Percentiles rank a stretch among this genome's conserved stretches.
These are phyloP conservation scores for Micromonas pusilla DNA, from an alignment of 139 green algal species.

Conservation along the genomic window DNA sequence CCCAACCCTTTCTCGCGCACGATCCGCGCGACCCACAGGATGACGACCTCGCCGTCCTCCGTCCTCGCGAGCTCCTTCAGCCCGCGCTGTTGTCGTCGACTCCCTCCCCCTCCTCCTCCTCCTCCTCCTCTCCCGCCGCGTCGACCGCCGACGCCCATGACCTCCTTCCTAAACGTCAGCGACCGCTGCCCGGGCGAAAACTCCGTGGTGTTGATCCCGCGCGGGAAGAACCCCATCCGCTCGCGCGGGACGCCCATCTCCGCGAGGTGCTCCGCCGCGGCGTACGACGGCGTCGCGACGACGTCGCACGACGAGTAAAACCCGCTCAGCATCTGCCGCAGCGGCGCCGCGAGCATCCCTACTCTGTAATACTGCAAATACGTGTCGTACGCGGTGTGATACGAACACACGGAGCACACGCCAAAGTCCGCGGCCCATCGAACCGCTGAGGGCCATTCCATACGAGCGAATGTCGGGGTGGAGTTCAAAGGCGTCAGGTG, in stretches of 20 bases:
- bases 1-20: conserved; percentile 18
- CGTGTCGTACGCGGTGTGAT: conserved; percentile 24
- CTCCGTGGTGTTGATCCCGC: neutral
- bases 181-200: conserved; percentile 1
- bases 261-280: neutral
- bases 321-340: neutral
- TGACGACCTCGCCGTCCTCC: conserved; percentile 2
- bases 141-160: neutral
- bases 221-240: conserved; percentile 23
- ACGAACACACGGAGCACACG: conserved; percentile 18
- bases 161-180: neutral
- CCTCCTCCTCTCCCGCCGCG: neutral
- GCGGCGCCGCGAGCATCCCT: neutral
- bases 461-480: too few species aligned
- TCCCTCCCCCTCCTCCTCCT: neutral
- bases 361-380: conserved; percentile 19
- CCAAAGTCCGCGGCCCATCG: conserved; percentile 5
- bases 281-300: conserved; percentile 5
- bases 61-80: neutral
- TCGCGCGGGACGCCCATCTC: conserved; percentile 3
- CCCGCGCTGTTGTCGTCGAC: neutral
- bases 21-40: conserved; percentile 17
- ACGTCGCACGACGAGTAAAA: conserved; percentile 19
- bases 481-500: too few species aligned
- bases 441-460: too few species aligned